Conservation (phyloP, 2,329 filamentous ascomycete species). For the Domatiomyces catenatus region DNA sequence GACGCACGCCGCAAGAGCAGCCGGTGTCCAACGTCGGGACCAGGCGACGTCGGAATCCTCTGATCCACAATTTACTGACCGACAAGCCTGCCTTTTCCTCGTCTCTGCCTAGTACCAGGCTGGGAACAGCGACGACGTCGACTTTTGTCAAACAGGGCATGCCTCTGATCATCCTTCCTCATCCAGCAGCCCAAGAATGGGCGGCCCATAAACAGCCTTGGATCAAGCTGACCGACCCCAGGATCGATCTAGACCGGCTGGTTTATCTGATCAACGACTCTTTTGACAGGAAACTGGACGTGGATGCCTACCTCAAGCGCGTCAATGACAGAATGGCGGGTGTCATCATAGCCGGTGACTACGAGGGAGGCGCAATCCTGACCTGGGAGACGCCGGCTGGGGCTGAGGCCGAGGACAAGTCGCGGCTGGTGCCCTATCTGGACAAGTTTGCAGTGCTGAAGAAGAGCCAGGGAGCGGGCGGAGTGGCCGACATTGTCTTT, state of each 20-base stretch:
- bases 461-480: conserved; percentile 72
- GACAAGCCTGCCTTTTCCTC: conserved; percentile 89
- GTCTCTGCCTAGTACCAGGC: conserved; percentile 61
- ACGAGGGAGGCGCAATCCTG: conserved; percentile 85
- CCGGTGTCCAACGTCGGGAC: conserved; percentile 37
- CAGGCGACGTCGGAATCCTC: conserved; percentile 56
- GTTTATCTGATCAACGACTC: conserved; percentile 86
- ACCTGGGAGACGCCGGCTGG: conserved; percentile 76
- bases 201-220: conserved; percentile 45
- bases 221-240: conserved; percentile 60
- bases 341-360: conserved; percentile 86
- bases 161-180: conserved; percentile 68
- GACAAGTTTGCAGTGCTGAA: conserved; percentile 95
- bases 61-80: conserved; percentile 90
- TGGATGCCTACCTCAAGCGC: conserved; percentile 66
- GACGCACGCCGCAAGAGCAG: conserved; percentile 17
- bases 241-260: conserved; percentile 68
- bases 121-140: conserved; percentile 36
- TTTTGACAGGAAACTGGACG: conserved; percentile 70
- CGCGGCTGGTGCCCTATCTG: conserved; percentile 72
- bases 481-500: conserved; percentile 91
- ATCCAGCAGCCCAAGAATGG: conserved; percentile 54
- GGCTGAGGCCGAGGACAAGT: conserved; percentile 36
- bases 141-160: conserved; percentile 87
- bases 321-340: conserved; percentile 70